These are phyloP conservation scores for Lactuca sativa DNA, from an alignment of 129 eudicot genomes.

Conservation along the genomic window DNA sequence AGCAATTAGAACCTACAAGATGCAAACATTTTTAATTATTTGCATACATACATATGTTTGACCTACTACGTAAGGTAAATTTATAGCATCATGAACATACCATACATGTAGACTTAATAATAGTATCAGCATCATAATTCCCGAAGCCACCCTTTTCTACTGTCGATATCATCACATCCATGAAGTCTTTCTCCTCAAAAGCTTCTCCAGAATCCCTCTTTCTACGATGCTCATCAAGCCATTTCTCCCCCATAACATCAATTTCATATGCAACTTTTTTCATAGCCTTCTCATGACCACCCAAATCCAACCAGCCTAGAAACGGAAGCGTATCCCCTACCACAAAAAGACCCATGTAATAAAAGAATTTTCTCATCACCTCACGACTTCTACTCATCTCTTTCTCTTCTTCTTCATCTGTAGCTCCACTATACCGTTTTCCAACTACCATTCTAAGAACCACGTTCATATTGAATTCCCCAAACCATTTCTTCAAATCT, in stretches of 20 bases:
- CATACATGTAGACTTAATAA: constrained; percentile 39
- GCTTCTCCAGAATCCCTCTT: not conserved
- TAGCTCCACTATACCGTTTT: constrained; percentile 15
- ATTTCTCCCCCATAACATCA: constrained; percentile 15
- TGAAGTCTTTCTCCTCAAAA: constrained; percentile 31
- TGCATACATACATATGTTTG: not conserved
- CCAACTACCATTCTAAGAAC: constrained; percentile 36
- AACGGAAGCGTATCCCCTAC: constrained; percentile 25
- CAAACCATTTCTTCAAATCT: constrained; percentile 41
- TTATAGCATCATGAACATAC: constrained; percentile 11
- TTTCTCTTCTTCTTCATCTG: not conserved
- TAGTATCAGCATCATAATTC: constrained; percentile 24
- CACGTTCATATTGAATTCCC: constrained; percentile 26
- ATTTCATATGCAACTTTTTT: constrained; percentile 17
- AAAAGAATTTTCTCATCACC: constrained; percentile 24
- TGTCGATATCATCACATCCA: constrained; percentile 36
- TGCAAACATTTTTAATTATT: not conserved
- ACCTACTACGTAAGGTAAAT: not conserved
- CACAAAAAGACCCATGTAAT: constrained; percentile 23
- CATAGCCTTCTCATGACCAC: constrained; percentile 41
- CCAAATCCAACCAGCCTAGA: constrained; percentile 36
- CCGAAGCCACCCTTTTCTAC: constrained; percentile 6
- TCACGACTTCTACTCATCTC: constrained; percentile 19
- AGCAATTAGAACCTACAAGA: constrained; percentile 29
- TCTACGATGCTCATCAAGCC: constrained; percentile 34